Evolutionary conservation across 306 rosid species (phyloP), one percentile per base, ranked within the genome.

Genomic region (Abrus precatorius): DNA sequence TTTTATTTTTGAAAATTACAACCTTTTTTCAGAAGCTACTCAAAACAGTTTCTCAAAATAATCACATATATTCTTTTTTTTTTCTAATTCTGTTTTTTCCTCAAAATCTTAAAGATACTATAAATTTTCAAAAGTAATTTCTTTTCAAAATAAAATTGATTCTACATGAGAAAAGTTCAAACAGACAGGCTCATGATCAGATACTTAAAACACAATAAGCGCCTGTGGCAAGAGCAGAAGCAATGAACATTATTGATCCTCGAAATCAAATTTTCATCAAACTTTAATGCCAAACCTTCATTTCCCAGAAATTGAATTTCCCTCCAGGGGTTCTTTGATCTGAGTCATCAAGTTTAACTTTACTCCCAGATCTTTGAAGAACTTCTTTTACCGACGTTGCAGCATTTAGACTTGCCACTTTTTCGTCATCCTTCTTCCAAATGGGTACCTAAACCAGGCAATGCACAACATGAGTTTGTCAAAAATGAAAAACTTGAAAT

Each of bases 281-380:
- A 69, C 72, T 72, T 66, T 30, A 69, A 71, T 49, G 71, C 57
- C 84, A 75, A 73, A 95, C 98, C 98, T 95, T 93, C 98, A 95
- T 95, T 87, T 95, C 99, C 99, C 98, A 95, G 91, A 90, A 95
- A 88, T 93, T 95, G 87, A 91, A 95, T 86, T 95, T 95, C 99
- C 99, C 93, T 57, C 99, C 99, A 6, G 98, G 98, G 72, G 99
- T 95, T 89, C 91, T 90, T 83, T 89, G 97, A 70, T 91, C 97
- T 4, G 97, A 78, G 78, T 91, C 96, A 81, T 95, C 98, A 78
- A 93, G 91, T 88, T 92, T 93, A 85, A 92, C 92, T 82, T 55
- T 93, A 78, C 91, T 56, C 41, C 97, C 93, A 28, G 97, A 82
- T 81, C 47, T 67, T 1, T 86, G 92, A 67, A 95, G 93, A 64